Base-by-base conservation (phyloP, 129 eudicot species). In the Ambrosia trifida region DNA sequence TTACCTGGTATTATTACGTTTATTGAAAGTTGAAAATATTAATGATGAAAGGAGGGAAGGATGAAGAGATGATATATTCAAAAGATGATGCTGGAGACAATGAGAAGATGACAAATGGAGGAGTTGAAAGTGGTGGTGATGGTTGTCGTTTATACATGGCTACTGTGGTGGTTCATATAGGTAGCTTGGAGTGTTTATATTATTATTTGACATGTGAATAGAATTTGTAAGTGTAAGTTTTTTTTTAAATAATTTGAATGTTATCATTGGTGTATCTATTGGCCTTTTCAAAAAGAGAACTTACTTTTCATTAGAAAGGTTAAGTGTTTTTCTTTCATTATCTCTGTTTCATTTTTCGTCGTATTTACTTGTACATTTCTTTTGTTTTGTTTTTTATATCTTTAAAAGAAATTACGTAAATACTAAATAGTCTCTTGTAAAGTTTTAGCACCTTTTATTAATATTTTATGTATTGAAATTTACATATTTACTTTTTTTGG, bases 51-150 rank as follows among this genome's bases (percentile, higher is more conserved):
- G 60, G 70, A 69, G 47, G 45, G 81, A 77, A 50, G 78, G 76
- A 40, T 68, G 66, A 40, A 66, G 72, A 18, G 78, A 61, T 57
- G 73, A 75, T 66, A 58, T 68, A 79, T 79, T 84, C 83, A 76
- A 81, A 84, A 60, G 46, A 64, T 41, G 89, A 84, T 87, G 79
- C 92, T 58, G 62, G 33, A 73, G 86, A 82, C 85, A 84, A 76
- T 32, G 76, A 73, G 70, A 64, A 79, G 61, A 41, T 2, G 44
- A 83, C 87, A 86, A 86, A 80, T n/a, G 4, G 43, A 28, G 63
- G 78, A 63, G 78, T 8, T 62, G 78, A 73, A 72, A 73, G 24
- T 19, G 68, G 68, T 36, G 73, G 70, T 53, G 58, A 73, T 56
- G 68, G 69, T 76, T 71, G 82, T 78, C 77, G 77, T 70, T 65